These are phyloP conservation scores for Gossypium davidsonii DNA, from an alignment of 441 rosid genomes.

Conservation along the genomic window DNA sequence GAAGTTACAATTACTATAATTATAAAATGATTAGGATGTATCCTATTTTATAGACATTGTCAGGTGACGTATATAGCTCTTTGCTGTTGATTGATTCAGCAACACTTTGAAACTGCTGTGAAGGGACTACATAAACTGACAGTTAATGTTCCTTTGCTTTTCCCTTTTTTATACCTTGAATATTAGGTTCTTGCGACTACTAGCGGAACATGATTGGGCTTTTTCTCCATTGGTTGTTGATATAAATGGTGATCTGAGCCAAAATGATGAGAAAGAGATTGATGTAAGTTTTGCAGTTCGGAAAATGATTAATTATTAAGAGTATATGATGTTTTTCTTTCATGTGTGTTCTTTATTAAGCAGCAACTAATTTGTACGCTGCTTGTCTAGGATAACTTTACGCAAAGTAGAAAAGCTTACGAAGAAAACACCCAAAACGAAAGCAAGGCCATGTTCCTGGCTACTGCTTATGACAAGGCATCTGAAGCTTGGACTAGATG, in stretches of 20 bases:
- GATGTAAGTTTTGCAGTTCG: slow-evolving; percentile 39
- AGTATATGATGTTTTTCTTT: slow-evolving; percentile 2
- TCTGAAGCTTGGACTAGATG: slow-evolving; percentile 85
- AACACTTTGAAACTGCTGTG: not conserved
- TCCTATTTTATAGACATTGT: not conserved
- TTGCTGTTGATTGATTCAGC: not conserved
- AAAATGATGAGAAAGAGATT: slow-evolving; percentile 66
- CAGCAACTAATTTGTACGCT: slow-evolving; percentile 7
- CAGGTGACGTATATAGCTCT: not conserved
- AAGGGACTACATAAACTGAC: not conserved
- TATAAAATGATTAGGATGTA: not conserved
- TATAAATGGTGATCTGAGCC: slow-evolving; percentile 68
- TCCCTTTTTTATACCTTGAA: not conserved
- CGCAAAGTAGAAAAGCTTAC: slow-evolving; percentile 54
- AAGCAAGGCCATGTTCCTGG: slow-evolving; percentile 73
- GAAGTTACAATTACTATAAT: not conserved
- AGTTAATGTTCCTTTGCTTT: not conserved
- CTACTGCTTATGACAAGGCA: slow-evolving; percentile 81
- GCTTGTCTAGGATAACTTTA: slow-evolving; percentile 56
- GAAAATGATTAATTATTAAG: slow-evolving; percentile 13
- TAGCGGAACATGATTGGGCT: slow-evolving; percentile 77
- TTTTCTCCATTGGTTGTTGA: slow-evolving; percentile 78
- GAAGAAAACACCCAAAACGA: slow-evolving; percentile 43
- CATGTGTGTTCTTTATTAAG: not conserved
- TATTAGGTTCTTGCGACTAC: slow-evolving; percentile 71